Evolutionary conservation across 352 stramenopile species (phyloP).

Genomic region (Phytophthora tentaculata): DNA sequence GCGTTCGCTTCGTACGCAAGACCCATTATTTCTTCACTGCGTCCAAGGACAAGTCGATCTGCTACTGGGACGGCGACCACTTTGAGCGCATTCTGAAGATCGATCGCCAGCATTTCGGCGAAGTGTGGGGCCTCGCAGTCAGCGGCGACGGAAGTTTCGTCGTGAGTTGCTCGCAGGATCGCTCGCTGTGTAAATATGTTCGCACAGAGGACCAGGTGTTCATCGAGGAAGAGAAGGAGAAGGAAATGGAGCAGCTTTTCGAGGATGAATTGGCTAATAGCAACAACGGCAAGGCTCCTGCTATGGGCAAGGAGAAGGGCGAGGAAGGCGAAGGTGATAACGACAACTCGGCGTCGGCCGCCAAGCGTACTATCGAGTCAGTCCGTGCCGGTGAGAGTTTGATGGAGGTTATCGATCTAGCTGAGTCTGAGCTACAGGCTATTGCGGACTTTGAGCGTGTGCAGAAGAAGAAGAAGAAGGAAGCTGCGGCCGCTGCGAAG

Average conservation of each 20-base stretch:
- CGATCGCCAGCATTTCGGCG: conserved; percentile 76
- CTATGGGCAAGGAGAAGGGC: conserved; percentile 67
- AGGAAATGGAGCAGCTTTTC: conserved; percentile 96
- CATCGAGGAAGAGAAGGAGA: conserved; percentile 97
- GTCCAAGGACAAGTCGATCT: conserved; percentile 97
- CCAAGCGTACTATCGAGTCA: conserved; percentile 93
- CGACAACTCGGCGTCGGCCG: conserved; percentile 82
- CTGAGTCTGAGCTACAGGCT: conserved; percentile 91
- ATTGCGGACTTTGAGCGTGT: conserved; percentile 76
- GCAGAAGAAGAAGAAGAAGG: conserved; percentile 67
- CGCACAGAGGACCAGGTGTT: conserved; percentile 97
- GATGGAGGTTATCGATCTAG: conserved; percentile 95
- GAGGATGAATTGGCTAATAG: conserved; percentile 90
- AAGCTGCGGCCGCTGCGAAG: conserved; percentile 70
- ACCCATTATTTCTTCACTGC: conserved; percentile 99
- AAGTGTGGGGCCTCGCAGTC: conserved; percentile 90
- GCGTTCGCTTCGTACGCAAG: conserved; percentile 93
- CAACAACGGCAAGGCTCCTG: conserved; percentile 70
- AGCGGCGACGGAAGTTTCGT: conserved; percentile 95
- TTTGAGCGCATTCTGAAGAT: conserved; percentile 95
- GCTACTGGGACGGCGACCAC: conserved; percentile 98
- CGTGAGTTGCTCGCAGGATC: conserved; percentile 96
- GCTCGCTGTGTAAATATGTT: conserved; percentile 97
- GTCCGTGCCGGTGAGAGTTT: conserved; percentile 91
- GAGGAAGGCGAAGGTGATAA: conserved; percentile 43